A percentile compares a stretch with the other conserved stretches of the same genome.
Conservation (phyloP, 768 basidiomycete genomes). For the Trametes villosa region DNA sequence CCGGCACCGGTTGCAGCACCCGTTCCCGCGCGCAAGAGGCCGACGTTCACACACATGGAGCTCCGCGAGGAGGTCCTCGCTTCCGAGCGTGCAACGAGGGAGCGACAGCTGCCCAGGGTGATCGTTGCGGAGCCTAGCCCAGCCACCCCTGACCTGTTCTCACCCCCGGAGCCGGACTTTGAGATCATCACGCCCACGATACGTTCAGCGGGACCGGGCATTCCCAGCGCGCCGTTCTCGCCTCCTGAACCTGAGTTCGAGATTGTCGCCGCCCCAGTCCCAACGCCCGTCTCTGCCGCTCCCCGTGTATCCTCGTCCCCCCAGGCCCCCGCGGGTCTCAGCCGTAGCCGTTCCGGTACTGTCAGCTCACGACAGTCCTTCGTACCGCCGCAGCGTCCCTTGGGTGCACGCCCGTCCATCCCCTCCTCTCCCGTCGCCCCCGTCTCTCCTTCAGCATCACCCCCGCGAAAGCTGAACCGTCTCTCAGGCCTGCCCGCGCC, state of each 20-base stretch:
- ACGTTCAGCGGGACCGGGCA: slow-evolving; percentile 1
- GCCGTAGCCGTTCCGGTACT: slow-evolving; percentile 21
- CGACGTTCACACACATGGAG: slow-evolving; percentile 26
- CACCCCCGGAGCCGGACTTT: slow-evolving; percentile 11
- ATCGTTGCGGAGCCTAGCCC: slow-evolving; percentile 4
- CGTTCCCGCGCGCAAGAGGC: slow-evolving; percentile 4
- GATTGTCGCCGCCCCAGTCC: slow-evolving; percentile 10
- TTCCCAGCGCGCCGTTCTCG: not conserved
- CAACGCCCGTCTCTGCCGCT: not conserved
- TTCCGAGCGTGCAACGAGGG: not conserved
- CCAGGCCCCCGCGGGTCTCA: not conserved
- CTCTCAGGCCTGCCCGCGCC: slow-evolving; percentile 27
- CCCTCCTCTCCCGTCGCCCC: not conserved
- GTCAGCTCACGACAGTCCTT: slow-evolving; percentile 11
- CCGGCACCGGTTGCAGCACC: not conserved
- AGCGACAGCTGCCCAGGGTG: not conserved
- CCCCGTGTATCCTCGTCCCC: not conserved
- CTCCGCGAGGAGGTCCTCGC: slow-evolving; percentile 25
- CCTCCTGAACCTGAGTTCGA: slow-evolving; percentile 20
- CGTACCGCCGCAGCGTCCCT: not conserved
- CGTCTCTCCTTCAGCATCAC: not conserved
- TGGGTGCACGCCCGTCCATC: not conserved
- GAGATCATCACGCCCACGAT: slow-evolving; percentile 5
- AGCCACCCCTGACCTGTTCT: slow-evolving; percentile 5
- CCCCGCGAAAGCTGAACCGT: slow-evolving; percentile 13